Percentiles rank a stretch among this genome's conserved stretches.
Conservation (phyloP, 495 filamentous ascomycete genomes). For the Melanomma pulvis-pyrius region DNA sequence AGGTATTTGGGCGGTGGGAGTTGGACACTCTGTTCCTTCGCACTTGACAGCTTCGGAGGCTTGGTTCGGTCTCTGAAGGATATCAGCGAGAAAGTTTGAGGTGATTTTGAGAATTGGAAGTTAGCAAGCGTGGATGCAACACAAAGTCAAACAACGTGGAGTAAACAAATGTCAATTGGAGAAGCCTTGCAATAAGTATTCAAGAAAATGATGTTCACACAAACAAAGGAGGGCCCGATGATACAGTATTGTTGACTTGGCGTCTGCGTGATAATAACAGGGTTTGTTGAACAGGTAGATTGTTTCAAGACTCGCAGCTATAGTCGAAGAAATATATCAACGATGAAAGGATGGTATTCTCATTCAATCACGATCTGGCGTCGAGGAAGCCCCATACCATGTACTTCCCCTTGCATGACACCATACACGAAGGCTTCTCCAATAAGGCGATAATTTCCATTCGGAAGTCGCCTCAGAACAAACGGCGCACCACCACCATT, state of each 20-base stretch:
- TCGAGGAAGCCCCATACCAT: conserved; percentile 7
- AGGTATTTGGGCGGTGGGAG: conserved; percentile 53
- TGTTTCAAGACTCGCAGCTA: too few relatives aligned
- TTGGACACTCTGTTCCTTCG: conserved; percentile 54
- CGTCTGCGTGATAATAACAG: too few relatives aligned
- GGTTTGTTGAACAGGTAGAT: too few relatives aligned
- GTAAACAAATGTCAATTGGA: too few relatives aligned
- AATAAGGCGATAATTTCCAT: conserved; percentile 26
- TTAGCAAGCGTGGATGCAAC: background rate
- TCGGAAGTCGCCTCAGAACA: conserved; percentile 14
- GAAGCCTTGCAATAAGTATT: too few relatives aligned
- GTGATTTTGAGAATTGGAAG: background rate
- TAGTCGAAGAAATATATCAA: too few relatives aligned
- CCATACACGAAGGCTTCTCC: conserved; percentile 36
- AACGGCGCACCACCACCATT: conserved; percentile 21
- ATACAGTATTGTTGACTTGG: background rate
- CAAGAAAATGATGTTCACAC: background rate
- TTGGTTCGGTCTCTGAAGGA: conserved; percentile 32
- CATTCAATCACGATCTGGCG: conserved; percentile 19
- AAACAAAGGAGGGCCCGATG: background rate
- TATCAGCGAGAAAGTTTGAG: background rate
- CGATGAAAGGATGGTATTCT: background rate
- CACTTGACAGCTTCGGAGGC: conserved; percentile 31
- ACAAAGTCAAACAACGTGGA: background rate
- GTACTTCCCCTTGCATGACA: conserved; percentile 30